phyloP scores from a whole-genome alignment of 1,284 basidiomycete genomes.

The Laetiporus sulphureus region DNA sequence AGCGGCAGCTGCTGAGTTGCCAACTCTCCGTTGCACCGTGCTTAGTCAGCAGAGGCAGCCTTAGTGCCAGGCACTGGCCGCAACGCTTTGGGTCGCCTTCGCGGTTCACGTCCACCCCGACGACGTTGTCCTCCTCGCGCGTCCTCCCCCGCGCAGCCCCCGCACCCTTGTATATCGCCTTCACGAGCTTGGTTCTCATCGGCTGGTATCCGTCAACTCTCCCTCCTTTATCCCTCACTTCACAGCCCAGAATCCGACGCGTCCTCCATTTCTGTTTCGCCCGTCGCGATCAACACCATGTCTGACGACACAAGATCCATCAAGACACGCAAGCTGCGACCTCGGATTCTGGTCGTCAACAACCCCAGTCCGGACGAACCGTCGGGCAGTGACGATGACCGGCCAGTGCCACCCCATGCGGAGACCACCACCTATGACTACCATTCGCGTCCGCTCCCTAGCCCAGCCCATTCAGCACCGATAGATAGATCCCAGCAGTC shows the following conservation, averaged over 20 bases:
- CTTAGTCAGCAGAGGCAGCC: constrained; percentile 17
- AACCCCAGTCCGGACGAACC: constrained; percentile 47
- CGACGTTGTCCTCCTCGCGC: constrained; percentile 11
- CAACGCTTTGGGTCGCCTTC: constrained; percentile 14
- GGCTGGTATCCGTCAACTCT: constrained; percentile 11
- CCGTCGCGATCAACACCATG: constrained; percentile 24
- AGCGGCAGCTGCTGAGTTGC: constrained; percentile 1
- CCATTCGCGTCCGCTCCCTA: constrained; percentile 23
- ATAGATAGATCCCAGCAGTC: constrained; percentile 12
- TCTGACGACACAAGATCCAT: constrained; percentile 37
- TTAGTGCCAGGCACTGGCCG: constrained; percentile 17
- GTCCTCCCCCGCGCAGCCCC: constrained; percentile 1
- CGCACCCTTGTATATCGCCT: constrained; percentile 1
- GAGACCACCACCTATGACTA: constrained; percentile 19
- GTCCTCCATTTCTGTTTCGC: background rate
- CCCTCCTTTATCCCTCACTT: constrained; percentile 7
- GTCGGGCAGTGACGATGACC: constrained; percentile 39
- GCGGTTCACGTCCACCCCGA: constrained; percentile 21
- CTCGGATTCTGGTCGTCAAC: constrained; percentile 44
- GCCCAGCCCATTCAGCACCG: constrained; percentile 16
- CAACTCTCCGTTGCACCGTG: constrained; percentile 9
- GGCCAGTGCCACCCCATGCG: constrained; percentile 14
- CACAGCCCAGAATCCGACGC: too few relatives aligned
- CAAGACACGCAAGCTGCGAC: constrained; percentile 14
- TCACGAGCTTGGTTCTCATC: constrained; percentile 7